Evolutionary conservation across 164 flowering plant species (phyloP), one percentile per base, ranked within the genome.

Genomic region (Liquidambar formosana): DNA sequence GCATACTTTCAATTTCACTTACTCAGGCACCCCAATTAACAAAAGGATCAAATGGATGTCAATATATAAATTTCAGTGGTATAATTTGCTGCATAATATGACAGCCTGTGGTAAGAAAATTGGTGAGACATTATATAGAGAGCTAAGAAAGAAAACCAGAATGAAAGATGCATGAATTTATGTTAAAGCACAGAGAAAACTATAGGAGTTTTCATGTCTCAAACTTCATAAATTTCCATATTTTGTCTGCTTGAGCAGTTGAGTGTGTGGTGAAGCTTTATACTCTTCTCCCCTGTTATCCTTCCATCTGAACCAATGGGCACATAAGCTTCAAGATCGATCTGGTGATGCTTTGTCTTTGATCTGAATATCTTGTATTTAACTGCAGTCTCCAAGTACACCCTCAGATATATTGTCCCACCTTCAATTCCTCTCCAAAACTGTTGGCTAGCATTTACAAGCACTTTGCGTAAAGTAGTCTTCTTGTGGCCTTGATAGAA

Each of bases 401-500:
- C 63, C n/a, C n/a, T 68, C 48, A 71, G 57, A 28, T 43, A 43
- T 22, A 65, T 13, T 2, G 4, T 47, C 12, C 51, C 51, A 12
- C 51, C 14, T 13, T 10, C 8, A 12, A 47, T 12, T 47, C 18
- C 51, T 16, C 51, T 47, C 51, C 51, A 47, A 47, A 47, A 47
- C 18, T 47, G 51, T 47, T 47, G 51, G 12, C 43, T 16, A 5
- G 48, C 41, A 18, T 33, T 23, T 21, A 74, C 27, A 15, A 26
- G 25, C 10, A 70, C 56, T 59, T 65, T 70, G 16, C 51, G 38
- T 22, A 52, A 33, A 33, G 49, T 54, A 44, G 28, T 59, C 57
- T 61, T 74, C 63, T 54, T 70, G 38, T 61, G 70, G 5, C 66
- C 77, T 65, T 69, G 63, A 52, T 74, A 60, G 26, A 74, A 74